Evolutionary conservation across 2,329 filamentous ascomycete species (phyloP), one percentile per base, ranked within the genome.

Genomic region (Westerdykella aurantiaca): DNA sequence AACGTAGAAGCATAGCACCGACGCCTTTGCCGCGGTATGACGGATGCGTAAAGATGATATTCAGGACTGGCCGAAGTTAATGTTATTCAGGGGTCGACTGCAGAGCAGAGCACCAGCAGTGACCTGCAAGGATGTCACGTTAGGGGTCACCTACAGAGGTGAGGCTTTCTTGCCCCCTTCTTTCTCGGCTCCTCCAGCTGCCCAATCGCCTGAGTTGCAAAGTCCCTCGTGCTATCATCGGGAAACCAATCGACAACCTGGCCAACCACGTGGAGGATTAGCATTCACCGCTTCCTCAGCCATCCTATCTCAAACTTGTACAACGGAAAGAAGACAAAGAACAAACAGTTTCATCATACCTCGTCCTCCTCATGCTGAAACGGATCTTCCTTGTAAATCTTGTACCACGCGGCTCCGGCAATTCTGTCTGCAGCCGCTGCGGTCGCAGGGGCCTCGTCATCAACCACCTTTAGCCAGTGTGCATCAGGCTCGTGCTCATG

Each of bases 1-100:
- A 69, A 31, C 61, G 51, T 23, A 69, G 44, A 25, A 69, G 50
- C 39, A 63, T 57, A 7, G 51, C 41, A 5, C 60, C 66, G 5
- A 57, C 55, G 7, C 66, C 66, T 13, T 57, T 53, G 9, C 56
- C 48, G n/a, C 63, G 55, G 37, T 63, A 56, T 0, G 49, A 48
- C 0, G 66, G 66, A 25, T 61, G 51, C 2, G 63, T 68, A 43
- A 63, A 60, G 35, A 66, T 48, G 4, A 64, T 62, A 17, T 67
- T 55, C 2, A 69, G 57, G 21, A 64, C 67, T 50, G 34, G n/a
- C 34, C 23, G 25, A 12, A 4, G 25, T 29, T 29, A 29, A 12
- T 7, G 25, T 29, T 29, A 29, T 29, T 29, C 25, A 29, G 37
- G 12, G 29, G 6, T 22, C 14, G 10, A n/a, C 13, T 33, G 13